A percentile compares a stretch with the other conserved stretches of the same genome.
phyloP scores from a whole-genome alignment of 31 red algal species.

The Porphyra umbilicalis region DNA sequence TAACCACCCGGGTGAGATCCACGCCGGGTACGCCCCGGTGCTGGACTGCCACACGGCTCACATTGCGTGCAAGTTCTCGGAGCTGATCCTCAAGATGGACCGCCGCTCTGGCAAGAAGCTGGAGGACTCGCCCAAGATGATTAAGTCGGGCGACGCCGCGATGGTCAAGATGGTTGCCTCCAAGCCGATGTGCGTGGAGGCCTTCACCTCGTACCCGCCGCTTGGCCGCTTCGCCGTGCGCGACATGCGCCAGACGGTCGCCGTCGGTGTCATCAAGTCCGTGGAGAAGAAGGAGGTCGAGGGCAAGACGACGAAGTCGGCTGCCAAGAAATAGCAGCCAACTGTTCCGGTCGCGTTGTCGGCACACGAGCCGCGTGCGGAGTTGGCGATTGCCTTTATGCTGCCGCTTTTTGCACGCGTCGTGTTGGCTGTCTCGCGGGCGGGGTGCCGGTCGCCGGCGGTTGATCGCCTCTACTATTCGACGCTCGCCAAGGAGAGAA shows the following conservation, averaged over 20 bases:
- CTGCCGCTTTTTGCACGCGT: background rate
- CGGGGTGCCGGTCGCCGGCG: background rate
- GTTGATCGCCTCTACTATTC: background rate
- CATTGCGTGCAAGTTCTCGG: conserved; percentile 83
- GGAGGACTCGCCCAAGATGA: conserved; percentile 32
- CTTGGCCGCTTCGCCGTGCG: conserved; percentile 48
- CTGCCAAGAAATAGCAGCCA: conserved; percentile 18
- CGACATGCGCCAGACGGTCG: conserved; percentile 53
- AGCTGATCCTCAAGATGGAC: conserved; percentile 87
- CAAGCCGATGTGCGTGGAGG: conserved; percentile 53
- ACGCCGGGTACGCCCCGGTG: conserved; percentile 93
- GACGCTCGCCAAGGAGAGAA: background rate
- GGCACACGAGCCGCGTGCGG: too few relatives aligned
- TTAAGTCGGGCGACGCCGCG: conserved; percentile 41
- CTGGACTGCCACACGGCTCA: conserved; percentile 74
- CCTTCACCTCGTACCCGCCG: conserved; percentile 44
- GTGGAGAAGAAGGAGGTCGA: conserved; percentile 51
- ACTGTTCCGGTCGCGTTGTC: background rate
- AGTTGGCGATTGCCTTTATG: too few relatives aligned
- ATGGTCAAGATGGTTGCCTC: conserved; percentile 53
- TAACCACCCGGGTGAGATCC: conserved; percentile 93
- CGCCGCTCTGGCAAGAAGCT: conserved; percentile 45
- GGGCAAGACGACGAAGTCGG: conserved; percentile 43
- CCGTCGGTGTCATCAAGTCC: conserved; percentile 53
- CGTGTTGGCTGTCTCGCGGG: background rate